A percentile compares a stretch with the other conserved stretches of the same genome.
These are phyloP conservation scores for Heliamphora pulchella DNA, from an alignment of 179 eudicot genomes.

Conservation along the genomic window DNA sequence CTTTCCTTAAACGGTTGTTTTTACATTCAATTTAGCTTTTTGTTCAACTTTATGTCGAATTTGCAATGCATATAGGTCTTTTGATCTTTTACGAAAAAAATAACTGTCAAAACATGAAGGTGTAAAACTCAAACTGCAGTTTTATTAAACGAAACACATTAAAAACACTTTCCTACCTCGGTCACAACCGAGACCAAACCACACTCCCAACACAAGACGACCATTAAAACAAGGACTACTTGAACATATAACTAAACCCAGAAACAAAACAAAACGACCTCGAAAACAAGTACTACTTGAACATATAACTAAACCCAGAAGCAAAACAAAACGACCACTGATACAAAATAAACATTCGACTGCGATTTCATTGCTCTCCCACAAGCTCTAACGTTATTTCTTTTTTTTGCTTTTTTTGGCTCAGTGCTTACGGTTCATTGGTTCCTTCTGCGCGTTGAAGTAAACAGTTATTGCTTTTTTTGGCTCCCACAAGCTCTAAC, in stretches of 20 bases:
- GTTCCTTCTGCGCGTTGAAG: conserved; percentile 58
- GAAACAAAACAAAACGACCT: not conserved
- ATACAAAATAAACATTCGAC: not conserved
- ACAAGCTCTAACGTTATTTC: not conserved
- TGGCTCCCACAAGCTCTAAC: not conserved
- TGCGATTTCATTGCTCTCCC: not conserved
- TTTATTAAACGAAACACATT: not conserved
- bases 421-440: conserved; percentile 25
- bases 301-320: not conserved
- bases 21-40: too few species aligned
- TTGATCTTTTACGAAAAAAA: too few species aligned
- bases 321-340: not conserved
- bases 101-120: not conserved
- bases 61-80: too few species aligned
- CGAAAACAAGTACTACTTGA: not conserved
- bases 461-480: conserved; percentile 50
- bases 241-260: not conserved
- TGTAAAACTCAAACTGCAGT: not conserved
- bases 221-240: not conserved
- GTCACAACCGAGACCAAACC: not conserved
- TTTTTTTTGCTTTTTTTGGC: not conserved
- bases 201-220: not conserved
- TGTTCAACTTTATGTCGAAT: too few species aligned
- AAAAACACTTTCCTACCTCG: not conserved
- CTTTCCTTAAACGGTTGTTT: too few species aligned